Evolutionary conservation across 202 grass and related monocot species (phyloP), one percentile per base, ranked within the genome.

Genomic region (Carex arenaria): DNA sequence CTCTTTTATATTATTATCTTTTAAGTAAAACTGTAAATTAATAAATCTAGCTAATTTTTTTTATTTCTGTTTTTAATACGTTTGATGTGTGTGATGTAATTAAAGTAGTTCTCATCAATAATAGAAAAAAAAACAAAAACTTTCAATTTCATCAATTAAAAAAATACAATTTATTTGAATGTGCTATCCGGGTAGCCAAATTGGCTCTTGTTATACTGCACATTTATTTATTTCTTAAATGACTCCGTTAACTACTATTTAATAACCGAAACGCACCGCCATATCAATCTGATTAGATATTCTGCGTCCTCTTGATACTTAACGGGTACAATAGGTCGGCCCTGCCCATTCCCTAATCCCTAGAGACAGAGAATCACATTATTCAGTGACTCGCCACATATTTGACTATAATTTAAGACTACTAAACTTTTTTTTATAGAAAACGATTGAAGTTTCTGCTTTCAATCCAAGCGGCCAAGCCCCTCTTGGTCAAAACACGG

Each of bases 401-500:
- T 13, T 73, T 73, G 1, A 3, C 47, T 73, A 69, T 17, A 70
- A 70, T 20, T 66, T 66, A 66, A 66, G 63, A 66, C 8, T 17
- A 34, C 28, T 31, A 12, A 13, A 17, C 11, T 14, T 15, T 5
- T 5, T 4, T 17, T 69, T 15, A 3, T 64, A 72, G 30, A 30
- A 2, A 14, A 10, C 6, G 22, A 3, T 74, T 17, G 30, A 11
- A 53, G 59, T 60, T 45, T 60, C 31, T 8, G 12, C 5, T 40
- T 79, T 62, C 7, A 40, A 43, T 1, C 26, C 26, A 26, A 26
- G 26, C 26, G 26, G 26, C 26, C 8, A 57, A 61, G 17, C 34
- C 12, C n/a, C 55, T 63, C 36, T 52, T 49, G 22, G 79, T 82
- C 79, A 82, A 64, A 32, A 66, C 79, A 82, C 79, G 62, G 23